Conservation (phyloP, 495 filamentous ascomycete species). For the Achaetomiella virescens region DNA sequence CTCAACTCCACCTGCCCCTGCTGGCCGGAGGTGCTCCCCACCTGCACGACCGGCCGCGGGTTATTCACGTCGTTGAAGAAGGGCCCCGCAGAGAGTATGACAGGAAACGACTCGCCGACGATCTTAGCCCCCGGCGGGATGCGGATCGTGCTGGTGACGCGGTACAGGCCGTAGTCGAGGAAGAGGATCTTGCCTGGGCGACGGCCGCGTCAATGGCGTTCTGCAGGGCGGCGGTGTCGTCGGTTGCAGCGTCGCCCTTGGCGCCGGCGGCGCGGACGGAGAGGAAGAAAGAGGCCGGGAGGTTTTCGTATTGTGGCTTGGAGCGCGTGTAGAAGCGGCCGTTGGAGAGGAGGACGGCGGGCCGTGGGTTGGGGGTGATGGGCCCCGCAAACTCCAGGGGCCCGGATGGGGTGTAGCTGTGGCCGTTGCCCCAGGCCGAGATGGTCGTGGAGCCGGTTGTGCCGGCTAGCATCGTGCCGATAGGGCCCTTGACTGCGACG, state of each 20-base stretch:
- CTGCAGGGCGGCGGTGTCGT: slow-evolving; percentile 61
- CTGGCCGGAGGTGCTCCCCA: slow-evolving; percentile 70
- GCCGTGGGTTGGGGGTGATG: slow-evolving; percentile 36
- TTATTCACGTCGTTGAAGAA: slow-evolving; percentile 65
- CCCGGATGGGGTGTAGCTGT: slow-evolving; percentile 38
- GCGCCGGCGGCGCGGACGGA: slow-evolving; percentile 62
- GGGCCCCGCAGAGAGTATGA: slow-evolving; percentile 73
- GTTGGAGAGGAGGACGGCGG: slow-evolving; percentile 31
- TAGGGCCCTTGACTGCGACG: slow-evolving; percentile 52
- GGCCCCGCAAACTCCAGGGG: slow-evolving; percentile 27
- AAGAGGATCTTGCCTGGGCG: slow-evolving; percentile 53
- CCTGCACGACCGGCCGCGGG: slow-evolving; percentile 63
- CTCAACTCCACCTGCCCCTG: slow-evolving; percentile 69
- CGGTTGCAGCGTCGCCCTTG: slow-evolving; percentile 62
- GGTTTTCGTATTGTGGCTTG: slow-evolving; percentile 54
- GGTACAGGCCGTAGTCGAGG: slow-evolving; percentile 54
- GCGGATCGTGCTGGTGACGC: slow-evolving; percentile 59
- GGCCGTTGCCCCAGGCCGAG: slow-evolving; percentile 42
- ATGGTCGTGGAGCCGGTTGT: slow-evolving; percentile 50
- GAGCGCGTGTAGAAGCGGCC: slow-evolving; percentile 47
- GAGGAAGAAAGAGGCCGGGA: slow-evolving; percentile 48
- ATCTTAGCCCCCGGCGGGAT: slow-evolving; percentile 59
- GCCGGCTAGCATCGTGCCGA: slow-evolving; percentile 51
- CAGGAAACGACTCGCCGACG: slow-evolving; percentile 78
- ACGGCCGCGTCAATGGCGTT: slow-evolving; percentile 52